phyloP scores from a whole-genome alignment of 1,139 yeast genomes.

The Nadsonia starkeyi-henricii region DNA sequence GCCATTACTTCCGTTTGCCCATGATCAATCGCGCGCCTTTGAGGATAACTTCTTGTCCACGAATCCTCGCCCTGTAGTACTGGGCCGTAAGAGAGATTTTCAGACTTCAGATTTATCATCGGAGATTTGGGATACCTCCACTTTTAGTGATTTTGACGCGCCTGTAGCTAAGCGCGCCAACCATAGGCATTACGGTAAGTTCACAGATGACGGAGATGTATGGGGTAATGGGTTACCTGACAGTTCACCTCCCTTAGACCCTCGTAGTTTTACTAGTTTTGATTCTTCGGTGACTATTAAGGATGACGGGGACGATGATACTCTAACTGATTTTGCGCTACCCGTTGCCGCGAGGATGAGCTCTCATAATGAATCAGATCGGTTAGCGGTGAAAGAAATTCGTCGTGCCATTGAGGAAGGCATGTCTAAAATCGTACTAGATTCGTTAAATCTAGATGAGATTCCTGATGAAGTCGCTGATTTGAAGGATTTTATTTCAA shows the following conservation, averaged over 20 bases:
- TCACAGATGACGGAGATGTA: not conserved
- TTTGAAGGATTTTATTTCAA: conserved; percentile 31
- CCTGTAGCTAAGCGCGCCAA: not conserved
- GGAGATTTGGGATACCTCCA: not conserved
- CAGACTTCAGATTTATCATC: not conserved
- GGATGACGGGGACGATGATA: not conserved
- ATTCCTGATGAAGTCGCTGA: conserved; percentile 46
- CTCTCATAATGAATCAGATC: not conserved
- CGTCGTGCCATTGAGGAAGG: not conserved
- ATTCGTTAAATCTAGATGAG: conserved; percentile 28
- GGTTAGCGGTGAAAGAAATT: not conserved
- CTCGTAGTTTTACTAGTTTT: not conserved
- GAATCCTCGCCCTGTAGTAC: not conserved
- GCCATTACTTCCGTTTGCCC: not conserved
- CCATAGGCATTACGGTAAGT: no score
- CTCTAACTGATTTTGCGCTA: not conserved
- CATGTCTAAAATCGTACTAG: conserved; percentile 27
- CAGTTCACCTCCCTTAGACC: not conserved
- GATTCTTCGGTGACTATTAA: not conserved
- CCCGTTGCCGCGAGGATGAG: not conserved
- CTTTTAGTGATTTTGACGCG: not conserved
- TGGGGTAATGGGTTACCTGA: not conserved
- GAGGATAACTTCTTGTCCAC: not conserved
- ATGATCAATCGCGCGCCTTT: not conserved
- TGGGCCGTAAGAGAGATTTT: not conserved